Conservation (phyloP, 2,329 filamentous ascomycete species). For the Pseudopyricularia cyperi region DNA sequence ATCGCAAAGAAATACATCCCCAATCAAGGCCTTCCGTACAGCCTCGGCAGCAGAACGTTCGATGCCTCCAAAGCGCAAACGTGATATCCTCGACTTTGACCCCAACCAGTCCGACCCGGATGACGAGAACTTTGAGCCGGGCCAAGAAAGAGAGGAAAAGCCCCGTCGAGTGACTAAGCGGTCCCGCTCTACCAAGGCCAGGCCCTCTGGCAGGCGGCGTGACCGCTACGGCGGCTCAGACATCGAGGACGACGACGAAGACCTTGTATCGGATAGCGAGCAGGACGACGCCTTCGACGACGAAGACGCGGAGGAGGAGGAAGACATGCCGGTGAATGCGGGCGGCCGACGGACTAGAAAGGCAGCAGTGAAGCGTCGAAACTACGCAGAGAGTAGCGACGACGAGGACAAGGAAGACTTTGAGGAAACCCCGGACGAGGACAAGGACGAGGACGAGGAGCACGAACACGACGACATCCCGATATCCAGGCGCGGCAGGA, state of each 20-base stretch:
- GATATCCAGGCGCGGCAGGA: constrained; percentile 8
- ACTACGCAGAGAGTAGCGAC: constrained; percentile 32
- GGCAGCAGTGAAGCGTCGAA: constrained; percentile 26
- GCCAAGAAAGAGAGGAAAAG: constrained; percentile 27
- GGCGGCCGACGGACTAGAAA: constrained; percentile 33
- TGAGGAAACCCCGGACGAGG: constrained; percentile 21
- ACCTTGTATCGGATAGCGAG: constrained; percentile 38
- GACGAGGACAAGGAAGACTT: constrained; percentile 16
- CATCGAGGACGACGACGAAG: constrained; percentile 47
- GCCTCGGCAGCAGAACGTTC: background rate
- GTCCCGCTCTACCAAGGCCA: constrained; percentile 11
- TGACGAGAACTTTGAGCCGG: constrained; percentile 52
- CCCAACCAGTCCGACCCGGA: constrained; percentile 54
- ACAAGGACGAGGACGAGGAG: constrained; percentile 27
- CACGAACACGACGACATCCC: constrained; percentile 22
- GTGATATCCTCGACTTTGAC: constrained; percentile 44
- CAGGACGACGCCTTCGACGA: constrained; percentile 30
- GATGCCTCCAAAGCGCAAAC: constrained; percentile 44
- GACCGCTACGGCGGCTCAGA: constrained; percentile 45
- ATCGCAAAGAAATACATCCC: background rate
- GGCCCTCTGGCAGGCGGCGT: constrained; percentile 21
- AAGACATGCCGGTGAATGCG: constrained; percentile 21
- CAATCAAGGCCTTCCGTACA: background rate
- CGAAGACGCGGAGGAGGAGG: constrained; percentile 22
- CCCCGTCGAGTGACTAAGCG: constrained; percentile 26